These are phyloP conservation scores for Bombardia bombarda DNA, from an alignment of 495 filamentous ascomycete species.

Conservation along the genomic window DNA sequence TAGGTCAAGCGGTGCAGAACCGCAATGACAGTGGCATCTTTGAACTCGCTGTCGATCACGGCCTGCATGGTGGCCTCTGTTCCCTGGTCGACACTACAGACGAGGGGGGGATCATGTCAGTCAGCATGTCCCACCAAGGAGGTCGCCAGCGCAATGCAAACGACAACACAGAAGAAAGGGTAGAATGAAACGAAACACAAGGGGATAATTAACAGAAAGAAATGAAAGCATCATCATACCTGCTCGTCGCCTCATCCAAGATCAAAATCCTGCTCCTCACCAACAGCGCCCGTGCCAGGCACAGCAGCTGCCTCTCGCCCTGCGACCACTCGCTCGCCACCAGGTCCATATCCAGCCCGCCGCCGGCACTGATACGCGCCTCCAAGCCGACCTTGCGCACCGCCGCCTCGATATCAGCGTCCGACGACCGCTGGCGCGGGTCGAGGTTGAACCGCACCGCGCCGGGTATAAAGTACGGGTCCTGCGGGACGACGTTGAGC, in stretches of 20 bases:
- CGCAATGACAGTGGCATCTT: constrained; percentile 31
- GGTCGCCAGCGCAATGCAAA: too few species aligned
- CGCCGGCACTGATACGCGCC: not conserved
- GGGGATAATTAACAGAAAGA: not conserved
- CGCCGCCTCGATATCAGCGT: not conserved
- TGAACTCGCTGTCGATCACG: constrained; percentile 32
- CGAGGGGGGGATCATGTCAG: too few species aligned
- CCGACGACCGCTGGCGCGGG: not conserved
- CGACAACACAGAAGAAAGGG: not conserved
- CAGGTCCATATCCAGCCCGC: constrained; percentile 36
- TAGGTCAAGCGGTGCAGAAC: constrained; percentile 35
- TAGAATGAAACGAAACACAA: not conserved
- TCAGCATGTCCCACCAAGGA: too few species aligned
- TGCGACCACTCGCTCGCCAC: constrained; percentile 41
- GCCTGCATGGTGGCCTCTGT: constrained; percentile 33
- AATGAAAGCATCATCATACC: not conserved
- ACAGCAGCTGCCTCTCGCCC: constrained; percentile 57
- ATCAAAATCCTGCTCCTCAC: constrained; percentile 7
- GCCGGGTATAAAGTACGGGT: constrained; percentile 43
- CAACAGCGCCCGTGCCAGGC: constrained; percentile 50
- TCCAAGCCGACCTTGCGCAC: not conserved
- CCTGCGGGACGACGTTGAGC: constrained; percentile 33
- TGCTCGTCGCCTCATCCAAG: constrained; percentile 2
- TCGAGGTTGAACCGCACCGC: constrained; percentile 11
- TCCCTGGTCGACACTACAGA: constrained; percentile 28